Evolutionary conservation across 2,329 filamentous ascomycete species (phyloP), one percentile per base, ranked within the genome.

Genomic region (Aspergillus carbonarius): DNA sequence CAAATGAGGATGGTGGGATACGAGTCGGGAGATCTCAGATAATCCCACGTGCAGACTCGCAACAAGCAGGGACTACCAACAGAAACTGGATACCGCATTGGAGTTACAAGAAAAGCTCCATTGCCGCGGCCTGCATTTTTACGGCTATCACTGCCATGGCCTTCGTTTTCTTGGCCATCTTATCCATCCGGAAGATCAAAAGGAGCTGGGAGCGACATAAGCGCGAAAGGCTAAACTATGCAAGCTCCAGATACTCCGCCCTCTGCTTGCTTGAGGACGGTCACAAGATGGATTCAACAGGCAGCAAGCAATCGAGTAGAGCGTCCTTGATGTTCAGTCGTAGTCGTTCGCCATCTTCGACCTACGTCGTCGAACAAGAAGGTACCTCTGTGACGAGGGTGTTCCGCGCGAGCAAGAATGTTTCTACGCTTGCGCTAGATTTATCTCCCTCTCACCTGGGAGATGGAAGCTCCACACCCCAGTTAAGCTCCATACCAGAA

Each of bases 271-370:
- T 48, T 7, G 44, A 48, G n/a, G 44, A 32, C n/a, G 44, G 37
- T 9, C 52, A 34, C 12, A 27, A 55, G 17, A 18, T 66, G 63
- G 6, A 57, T 54, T 7, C 54, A 9, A 53, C 56, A 9, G 62
- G 59, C 1, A 63, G 70, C 20, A 50, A 30, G 46, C 60, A 56
- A 20, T 55, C 51, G 4, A 63, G 61, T 37, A 67, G 71, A 6
- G 66, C 66, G 27, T 69, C 65, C 10, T 42, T 72, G 25, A 73
- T 73, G 68, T 71, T 71, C 52, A 66, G 65, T 50, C 65, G 63
- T 9, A 69, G 64, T 20, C 58, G 59, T 13, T 66, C 72, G 23
- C 66, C 68, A 8, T 68, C 68, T 17, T 39, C 68, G 17, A 56
- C 64, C 5, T 69, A 66, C 30, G 51, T 66, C 17, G 58, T 70